Conservation (phyloP, 257 asterid genomes). For the Fraxinus excelsior region DNA sequence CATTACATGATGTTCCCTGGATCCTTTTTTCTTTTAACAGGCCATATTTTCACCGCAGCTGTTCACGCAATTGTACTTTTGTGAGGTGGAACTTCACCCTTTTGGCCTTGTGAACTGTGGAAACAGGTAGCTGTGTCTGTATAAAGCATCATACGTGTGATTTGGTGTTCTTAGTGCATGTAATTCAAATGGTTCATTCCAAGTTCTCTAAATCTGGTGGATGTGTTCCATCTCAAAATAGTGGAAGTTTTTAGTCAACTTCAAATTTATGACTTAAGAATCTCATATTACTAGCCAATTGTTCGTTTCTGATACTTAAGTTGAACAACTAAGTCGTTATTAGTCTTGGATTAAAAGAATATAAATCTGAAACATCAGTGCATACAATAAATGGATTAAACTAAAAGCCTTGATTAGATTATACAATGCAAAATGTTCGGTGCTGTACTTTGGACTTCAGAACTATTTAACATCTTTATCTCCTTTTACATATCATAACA, state of each 20-base stretch:
- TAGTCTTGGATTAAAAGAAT: not conserved
- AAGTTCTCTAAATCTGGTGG: not conserved
- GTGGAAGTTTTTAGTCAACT: not conserved
- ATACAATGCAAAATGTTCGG: not conserved
- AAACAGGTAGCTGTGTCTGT: constrained; percentile 43
- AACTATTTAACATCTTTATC: not conserved
- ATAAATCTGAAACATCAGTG: not conserved
- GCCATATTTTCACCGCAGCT: constrained; percentile 42
- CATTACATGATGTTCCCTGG: constrained; percentile 9
- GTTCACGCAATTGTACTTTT: constrained; percentile 50
- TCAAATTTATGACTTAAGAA: not conserved
- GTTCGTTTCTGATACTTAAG: not conserved
- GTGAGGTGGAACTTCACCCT: constrained; percentile 42
- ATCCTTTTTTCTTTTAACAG: constrained; percentile 33
- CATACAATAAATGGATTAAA: not conserved
- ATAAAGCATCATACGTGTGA: not conserved
- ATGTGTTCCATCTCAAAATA: not conserved
- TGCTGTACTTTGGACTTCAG: not conserved
- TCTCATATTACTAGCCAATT: not conserved
- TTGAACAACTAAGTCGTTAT: not conserved
- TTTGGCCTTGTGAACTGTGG: constrained; percentile 64
- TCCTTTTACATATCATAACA: not conserved
- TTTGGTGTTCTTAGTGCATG: not conserved
- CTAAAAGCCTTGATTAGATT: not conserved
- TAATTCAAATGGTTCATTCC: not conserved